phyloP scores from a whole-genome alignment of 2,329 filamentous ascomycete genomes.

The Chaetoscypha palmicola region DNA sequence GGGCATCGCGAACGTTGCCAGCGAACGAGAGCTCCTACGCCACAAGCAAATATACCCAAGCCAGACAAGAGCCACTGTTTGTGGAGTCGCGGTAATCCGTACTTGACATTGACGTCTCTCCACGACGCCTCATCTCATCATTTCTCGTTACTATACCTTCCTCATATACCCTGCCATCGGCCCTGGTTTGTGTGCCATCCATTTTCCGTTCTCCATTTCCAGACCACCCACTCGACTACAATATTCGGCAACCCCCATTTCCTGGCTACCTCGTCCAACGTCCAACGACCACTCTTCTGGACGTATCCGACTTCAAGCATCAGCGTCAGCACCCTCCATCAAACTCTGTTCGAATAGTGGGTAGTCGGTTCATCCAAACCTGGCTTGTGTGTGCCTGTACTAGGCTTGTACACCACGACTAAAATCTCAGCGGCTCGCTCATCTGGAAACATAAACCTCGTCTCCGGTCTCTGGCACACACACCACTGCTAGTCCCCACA shows the following conservation, averaged over 20 bases:
- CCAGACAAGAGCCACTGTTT: slow-evolving; percentile 6
- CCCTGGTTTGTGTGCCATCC: slow-evolving; percentile 1
- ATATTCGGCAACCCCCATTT: neutral
- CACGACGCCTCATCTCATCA: neutral
- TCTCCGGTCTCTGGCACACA: slow-evolving; percentile 19
- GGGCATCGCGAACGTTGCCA: slow-evolving; percentile 4
- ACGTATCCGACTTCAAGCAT: neutral
- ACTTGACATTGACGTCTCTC: slow-evolving; percentile 8
- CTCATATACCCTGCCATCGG: slow-evolving; percentile 5
- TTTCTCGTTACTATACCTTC: slow-evolving; percentile 1
- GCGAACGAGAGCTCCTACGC: slow-evolving; percentile 13
- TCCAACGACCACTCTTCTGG: neutral
- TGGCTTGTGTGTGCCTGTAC: neutral
- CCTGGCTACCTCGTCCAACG: no score
- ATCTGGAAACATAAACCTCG: slow-evolving; percentile 16
- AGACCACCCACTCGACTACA: neutral
- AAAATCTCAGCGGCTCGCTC: slow-evolving; percentile 18
- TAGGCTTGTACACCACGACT: slow-evolving; percentile 7
- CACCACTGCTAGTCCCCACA: slow-evolving; percentile 19
- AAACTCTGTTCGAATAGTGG: slow-evolving; percentile 10
- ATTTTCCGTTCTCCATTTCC: neutral
- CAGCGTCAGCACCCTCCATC: slow-evolving; percentile 9
- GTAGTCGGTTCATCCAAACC: neutral
- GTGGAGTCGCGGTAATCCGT: slow-evolving; percentile 15
- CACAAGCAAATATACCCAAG: slow-evolving; percentile 16